Conservation (phyloP, 129 eudicot genomes). For the Artemisia argyi region DNA sequence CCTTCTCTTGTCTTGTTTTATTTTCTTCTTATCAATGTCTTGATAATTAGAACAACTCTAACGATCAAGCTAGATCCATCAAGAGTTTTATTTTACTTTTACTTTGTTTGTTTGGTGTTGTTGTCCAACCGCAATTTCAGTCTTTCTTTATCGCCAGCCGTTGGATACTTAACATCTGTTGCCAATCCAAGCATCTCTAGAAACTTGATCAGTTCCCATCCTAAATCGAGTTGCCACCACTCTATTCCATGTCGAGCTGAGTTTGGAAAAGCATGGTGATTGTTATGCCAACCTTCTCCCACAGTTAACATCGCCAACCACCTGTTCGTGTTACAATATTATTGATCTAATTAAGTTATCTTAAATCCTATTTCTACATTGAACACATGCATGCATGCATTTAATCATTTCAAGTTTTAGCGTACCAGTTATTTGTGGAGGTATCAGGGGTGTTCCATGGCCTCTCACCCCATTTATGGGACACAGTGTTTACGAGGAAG, state of each 20-base stretch:
- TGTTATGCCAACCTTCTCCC: slow-evolving; percentile 92
- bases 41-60: too few relatives aligned
- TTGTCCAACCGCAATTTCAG: slow-evolving; percentile 2
- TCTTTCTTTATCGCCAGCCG: slow-evolving; percentile 39
- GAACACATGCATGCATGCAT: not conserved
- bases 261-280: slow-evolving; percentile 75
- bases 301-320: slow-evolving; percentile 62
- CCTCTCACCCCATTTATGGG: slow-evolving; percentile 8
- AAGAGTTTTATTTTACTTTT: not conserved
- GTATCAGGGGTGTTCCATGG: slow-evolving; percentile 17
- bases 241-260: slow-evolving; percentile 84
- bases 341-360: too few relatives aligned
- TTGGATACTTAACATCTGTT: slow-evolving; percentile 53
- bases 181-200: slow-evolving; percentile 58
- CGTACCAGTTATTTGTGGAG: slow-evolving; percentile 19
- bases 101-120: not conserved
- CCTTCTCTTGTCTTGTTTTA: slow-evolving; percentile 22
- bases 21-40: slow-evolving; percentile 29
- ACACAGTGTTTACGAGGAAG: not conserved
- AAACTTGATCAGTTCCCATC: slow-evolving; percentile 62
- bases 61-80: too few relatives aligned
- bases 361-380: too few relatives aligned
- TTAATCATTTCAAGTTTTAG: too few relatives aligned
- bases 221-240: slow-evolving; percentile 73
- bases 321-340: slow-evolving; percentile 25